Base-by-base conservation (phyloP, 2,329 filamentous ascomycete genomes). In the Pseudocercospora crystallina region DNA sequence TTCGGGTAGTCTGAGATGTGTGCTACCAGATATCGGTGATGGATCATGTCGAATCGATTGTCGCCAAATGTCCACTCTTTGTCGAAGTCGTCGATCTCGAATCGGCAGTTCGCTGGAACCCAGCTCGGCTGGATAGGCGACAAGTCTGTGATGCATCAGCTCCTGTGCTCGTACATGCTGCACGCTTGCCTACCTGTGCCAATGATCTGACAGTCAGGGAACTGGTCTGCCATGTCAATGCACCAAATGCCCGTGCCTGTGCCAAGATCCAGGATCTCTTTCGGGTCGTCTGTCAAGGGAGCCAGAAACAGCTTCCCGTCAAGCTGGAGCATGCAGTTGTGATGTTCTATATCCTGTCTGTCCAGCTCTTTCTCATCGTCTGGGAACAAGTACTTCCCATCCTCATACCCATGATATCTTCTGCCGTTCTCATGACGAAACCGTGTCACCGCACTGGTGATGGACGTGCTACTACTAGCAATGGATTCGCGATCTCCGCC, bases 171-270 rank as follows among this genome's bases (percentile, higher is more conserved):
- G 35, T 37, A 17, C 42, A 36, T 3, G 20, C 26, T n/a, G 31
- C 29, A 5, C 11, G 15, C 68, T 52, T 71, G 69, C 7, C 67
- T 66, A 13, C 20, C 63, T 15, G 67, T 71, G 5, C 66, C 68
- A 15, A 71, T 57, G 17, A 70, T 51, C 34, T 61, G 34, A 62
- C 62, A 48, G 59, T 63, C 47, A 5, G 51, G 53, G 46, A 59
- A 58, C 37, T 50, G 13, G 58, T 61, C 60, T 64, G 71, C 73
- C 58, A 73, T 70, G 5, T 37, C 46, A 9, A 43, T 34, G 20
- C 20, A 26, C 80, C 80, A 82, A 37, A 79, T 68, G 10, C 74
- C 74, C 3, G 71, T 75, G 5, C 75, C 76, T 0, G 75, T 78
- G 8, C 75, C 76, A 15, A 78, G 59, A 58, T 79, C 77, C n/a